Percentiles rank a stretch among this genome's conserved stretches.
These are phyloP conservation scores for Aspergillus sp. DNA, from an alignment of 2,329 filamentous ascomycete genomes.

Conservation along the genomic window DNA sequence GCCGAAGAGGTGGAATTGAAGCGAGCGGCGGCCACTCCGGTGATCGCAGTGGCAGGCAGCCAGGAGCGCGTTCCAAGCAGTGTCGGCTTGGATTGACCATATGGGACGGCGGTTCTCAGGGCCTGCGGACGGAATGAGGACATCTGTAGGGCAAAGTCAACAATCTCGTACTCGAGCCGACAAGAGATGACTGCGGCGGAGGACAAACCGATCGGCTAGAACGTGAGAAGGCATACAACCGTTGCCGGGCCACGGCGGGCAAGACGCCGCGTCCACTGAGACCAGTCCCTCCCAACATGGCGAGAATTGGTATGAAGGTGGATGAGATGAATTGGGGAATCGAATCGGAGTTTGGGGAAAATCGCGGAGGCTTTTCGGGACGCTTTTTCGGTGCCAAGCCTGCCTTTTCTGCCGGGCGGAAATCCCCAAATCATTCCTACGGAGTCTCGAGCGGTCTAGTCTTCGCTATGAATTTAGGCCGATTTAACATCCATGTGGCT, in stretches of 20 bases:
- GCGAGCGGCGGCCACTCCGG: slow-evolving; percentile 32
- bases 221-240: slow-evolving; percentile 29
- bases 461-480: no score
- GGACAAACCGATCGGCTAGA: slow-evolving; percentile 41
- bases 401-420: slow-evolving; percentile 42
- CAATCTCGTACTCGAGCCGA: slow-evolving; percentile 17
- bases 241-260: slow-evolving; percentile 39
- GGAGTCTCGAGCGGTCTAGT: slow-evolving; percentile 6
- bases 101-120: slow-evolving; percentile 24
- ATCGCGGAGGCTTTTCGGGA: slow-evolving; percentile 11
- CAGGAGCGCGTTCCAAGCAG: slow-evolving; percentile 26
- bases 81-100: slow-evolving; percentile 23
- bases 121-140: slow-evolving; percentile 37
- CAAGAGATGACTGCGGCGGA: background rate
- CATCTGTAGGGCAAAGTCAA: slow-evolving; percentile 32
- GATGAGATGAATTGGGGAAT: slow-evolving; percentile 11
- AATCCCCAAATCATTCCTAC: background rate
- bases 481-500: no score
- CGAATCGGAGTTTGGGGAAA: slow-evolving; percentile 5
- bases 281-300: slow-evolving; percentile 60
- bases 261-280: slow-evolving; percentile 52
- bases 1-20: slow-evolving; percentile 41
- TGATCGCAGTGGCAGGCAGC: slow-evolving; percentile 25
- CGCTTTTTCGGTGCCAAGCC: slow-evolving; percentile 26
- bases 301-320: slow-evolving; percentile 20